These are phyloP conservation scores for Cicer chorassanicum DNA, from an alignment of 306 rosid genomes.

Conservation along the genomic window DNA sequence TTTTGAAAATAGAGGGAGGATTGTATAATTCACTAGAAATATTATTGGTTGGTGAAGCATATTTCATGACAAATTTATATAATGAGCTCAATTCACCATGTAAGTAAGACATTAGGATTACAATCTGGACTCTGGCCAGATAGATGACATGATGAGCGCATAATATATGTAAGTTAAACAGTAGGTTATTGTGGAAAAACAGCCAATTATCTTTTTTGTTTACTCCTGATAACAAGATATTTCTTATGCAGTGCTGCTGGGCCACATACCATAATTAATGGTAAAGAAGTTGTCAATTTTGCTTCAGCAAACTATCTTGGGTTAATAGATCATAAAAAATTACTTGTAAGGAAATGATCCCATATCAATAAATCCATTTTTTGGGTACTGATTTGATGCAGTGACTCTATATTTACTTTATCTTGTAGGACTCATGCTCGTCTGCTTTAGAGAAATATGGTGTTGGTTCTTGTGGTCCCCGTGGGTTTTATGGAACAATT, in stretches of 20 bases:
- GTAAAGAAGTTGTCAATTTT: constrained; percentile 94
- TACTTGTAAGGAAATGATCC: constrained; percentile 69
- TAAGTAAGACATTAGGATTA: constrained; percentile 16
- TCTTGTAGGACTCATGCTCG: constrained; percentile 82
- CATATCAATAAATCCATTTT: constrained; percentile 17
- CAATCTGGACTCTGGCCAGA: not conserved
- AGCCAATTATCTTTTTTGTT: constrained; percentile 7
- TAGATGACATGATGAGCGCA: constrained; percentile 1
- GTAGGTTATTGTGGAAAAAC: not conserved
- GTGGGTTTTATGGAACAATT: constrained; percentile 96
- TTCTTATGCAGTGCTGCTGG: constrained; percentile 90
- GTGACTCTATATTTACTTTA: constrained; percentile 44
- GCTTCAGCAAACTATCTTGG: constrained; percentile 98
- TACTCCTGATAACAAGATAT: constrained; percentile 42
- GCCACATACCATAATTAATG: constrained; percentile 74
- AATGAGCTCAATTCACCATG: constrained; percentile 22
- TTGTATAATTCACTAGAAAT: not conserved
- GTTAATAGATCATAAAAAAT: constrained; percentile 77
- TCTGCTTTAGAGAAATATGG: constrained; percentile 96
- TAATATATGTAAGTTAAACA: not conserved
- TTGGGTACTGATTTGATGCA: constrained; percentile 7
- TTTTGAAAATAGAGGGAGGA: constrained; percentile 32
- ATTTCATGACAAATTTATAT: not conserved
- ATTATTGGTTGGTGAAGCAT: constrained; percentile 11
- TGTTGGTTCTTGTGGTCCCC: constrained; percentile 99